phyloP scores from a whole-genome alignment of 176 grass and related monocot genomes.

The Hsuehochloa calcarea region DNA sequence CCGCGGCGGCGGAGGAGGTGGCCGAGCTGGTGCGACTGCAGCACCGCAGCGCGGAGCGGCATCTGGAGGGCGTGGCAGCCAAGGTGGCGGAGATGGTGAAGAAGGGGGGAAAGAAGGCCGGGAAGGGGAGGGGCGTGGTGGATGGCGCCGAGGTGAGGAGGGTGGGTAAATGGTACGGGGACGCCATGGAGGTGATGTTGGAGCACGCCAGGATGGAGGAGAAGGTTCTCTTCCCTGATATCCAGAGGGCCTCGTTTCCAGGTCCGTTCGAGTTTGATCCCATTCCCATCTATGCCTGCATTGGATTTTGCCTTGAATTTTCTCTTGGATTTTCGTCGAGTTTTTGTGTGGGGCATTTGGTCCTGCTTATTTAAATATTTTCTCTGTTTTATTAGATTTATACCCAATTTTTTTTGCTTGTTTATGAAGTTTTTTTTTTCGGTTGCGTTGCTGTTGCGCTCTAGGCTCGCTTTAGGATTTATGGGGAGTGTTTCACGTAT shows the following conservation, averaged over 20 bases:
- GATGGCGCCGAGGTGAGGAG: slow-evolving; percentile 66
- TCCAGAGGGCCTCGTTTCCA: slow-evolving; percentile 67
- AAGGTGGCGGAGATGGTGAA: slow-evolving; percentile 62
- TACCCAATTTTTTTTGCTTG: not conserved
- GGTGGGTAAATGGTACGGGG: slow-evolving; percentile 67
- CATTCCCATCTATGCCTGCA: not conserved
- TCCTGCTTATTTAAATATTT: not conserved
- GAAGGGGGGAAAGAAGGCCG: slow-evolving; percentile 56
- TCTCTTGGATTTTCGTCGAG: not conserved
- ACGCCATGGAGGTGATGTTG: slow-evolving; percentile 85
- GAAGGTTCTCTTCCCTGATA: slow-evolving; percentile 70
- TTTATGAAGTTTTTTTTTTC: not conserved
- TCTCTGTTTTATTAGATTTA: not conserved
- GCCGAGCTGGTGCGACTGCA: slow-evolving; percentile 73
- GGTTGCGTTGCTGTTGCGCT: not conserved
- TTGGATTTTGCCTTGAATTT: not conserved
- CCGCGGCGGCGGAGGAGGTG: slow-evolving; percentile 48
- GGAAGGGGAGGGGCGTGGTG: slow-evolving; percentile 39
- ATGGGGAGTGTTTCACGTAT: not conserved
- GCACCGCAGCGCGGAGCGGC: slow-evolving; percentile 78
- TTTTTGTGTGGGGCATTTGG: not conserved
- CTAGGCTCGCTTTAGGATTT: not conserved
- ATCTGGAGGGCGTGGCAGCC: slow-evolving; percentile 65
- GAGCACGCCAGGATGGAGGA: slow-evolving; percentile 99
- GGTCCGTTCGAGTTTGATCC: slow-evolving; percentile 35